Base-by-base conservation (phyloP, 345 rosid genomes). In the Mallotus nudiflorus region DNA sequence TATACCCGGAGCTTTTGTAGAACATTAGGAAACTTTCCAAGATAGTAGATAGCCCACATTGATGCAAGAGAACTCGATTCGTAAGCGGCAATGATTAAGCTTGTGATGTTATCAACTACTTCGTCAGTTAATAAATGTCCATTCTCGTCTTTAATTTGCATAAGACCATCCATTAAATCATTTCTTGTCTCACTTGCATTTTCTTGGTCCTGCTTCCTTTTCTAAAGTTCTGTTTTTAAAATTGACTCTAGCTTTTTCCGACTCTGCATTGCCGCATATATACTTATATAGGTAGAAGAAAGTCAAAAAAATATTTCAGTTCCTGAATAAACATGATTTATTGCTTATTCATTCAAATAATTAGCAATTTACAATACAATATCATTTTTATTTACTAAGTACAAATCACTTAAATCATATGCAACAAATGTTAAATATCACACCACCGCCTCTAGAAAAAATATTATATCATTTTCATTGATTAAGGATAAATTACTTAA, bases 31-130 rank as follows among this genome's bases (percentile, higher is more conserved):
- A 27, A 71, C 70, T 80, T 86, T 66, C 77, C 81, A 39, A 83
- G 82, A 51, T 69, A 76, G 69, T 81, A 75, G 44, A 83, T 39
- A 19, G 82, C 80, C 85, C 89, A 83, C 78, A 68, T 80, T 1
- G 78, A 70, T 2, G 79, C 68, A 18, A 80, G 44, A 1, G 84
- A 0, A 19, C 75, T 80, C 40, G 83, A 53, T 57, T 72, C 81
- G 42, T 69, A 82, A 2, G 84, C 83, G 6, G n/a, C 85, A 28
- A 78, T 0, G 25, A 82, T 72, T n/a, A 84, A 62, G 72, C 29
- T 53, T 9, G 76, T 69, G 15, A 82, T 82, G 75, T 80, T 80
- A 52, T 80, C 87, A 1, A 80, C 1, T 55, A 80, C 82, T 49
- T 74, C 58, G 28, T 83, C 83, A 24, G 78, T 82, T 62, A 82